Evolutionary conservation across 176 grass and related monocot species (phyloP).

Genomic region (Aegilops umbellulata): DNA sequence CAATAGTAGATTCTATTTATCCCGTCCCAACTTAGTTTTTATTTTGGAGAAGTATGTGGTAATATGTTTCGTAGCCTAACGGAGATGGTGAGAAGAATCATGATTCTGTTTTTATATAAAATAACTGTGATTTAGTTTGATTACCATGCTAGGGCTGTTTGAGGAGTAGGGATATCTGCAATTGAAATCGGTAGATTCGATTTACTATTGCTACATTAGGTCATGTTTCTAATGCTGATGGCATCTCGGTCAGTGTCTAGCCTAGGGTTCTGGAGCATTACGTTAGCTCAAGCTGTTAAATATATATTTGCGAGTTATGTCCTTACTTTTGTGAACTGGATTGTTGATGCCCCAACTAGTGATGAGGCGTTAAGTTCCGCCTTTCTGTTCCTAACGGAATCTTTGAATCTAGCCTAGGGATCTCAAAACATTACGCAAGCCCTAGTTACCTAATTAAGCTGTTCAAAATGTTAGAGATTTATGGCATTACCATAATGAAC

Average conservation of each 20-base stretch:
- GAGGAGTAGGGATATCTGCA: background rate
- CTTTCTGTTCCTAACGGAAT: background rate
- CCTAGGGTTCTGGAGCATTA: background rate
- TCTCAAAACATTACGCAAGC: background rate
- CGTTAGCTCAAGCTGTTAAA: slow-evolving; percentile 7
- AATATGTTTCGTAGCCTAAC: background rate
- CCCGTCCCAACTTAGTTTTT: background rate
- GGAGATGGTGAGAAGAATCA: background rate
- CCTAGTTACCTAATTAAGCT: background rate
- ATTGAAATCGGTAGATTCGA: background rate
- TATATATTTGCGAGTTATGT: background rate
- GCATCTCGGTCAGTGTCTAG: background rate
- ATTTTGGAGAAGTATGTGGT: background rate
- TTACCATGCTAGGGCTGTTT: background rate
- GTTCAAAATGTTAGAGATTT: slow-evolving; percentile 7
- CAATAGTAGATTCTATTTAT: too few relatives aligned
- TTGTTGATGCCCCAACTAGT: background rate
- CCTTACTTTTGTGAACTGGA: background rate
- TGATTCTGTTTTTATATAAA: background rate
- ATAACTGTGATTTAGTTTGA: background rate
- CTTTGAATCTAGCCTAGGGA: background rate
- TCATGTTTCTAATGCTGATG: background rate
- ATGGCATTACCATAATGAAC: background rate
- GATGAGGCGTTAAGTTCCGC: background rate
- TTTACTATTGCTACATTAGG: background rate